Percentiles rank a stretch among this genome's conserved stretches.
Conservation (phyloP, 805 yeast genomes). For the Yarrowia sp. region DNA sequence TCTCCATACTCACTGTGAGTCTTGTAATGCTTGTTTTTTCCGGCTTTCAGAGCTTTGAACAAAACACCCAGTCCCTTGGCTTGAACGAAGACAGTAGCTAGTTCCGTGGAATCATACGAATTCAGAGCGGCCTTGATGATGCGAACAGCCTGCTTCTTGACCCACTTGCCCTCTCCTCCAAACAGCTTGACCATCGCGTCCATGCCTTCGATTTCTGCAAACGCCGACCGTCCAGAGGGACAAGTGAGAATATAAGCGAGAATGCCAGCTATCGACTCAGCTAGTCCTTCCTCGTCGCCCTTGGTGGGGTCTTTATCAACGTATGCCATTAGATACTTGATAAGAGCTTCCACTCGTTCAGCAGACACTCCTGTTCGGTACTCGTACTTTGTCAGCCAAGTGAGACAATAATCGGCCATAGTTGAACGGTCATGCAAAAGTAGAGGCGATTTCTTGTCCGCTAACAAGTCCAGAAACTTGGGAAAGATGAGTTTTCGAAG, state of each 20-base stretch:
- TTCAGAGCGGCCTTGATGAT: constrained; percentile 3
- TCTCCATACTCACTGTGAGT: neutral
- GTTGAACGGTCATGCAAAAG: constrained; percentile 19
- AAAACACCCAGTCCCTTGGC: constrained; percentile 24
- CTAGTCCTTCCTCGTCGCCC: constrained; percentile 28
- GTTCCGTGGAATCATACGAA: constrained; percentile 11
- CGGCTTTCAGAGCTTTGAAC: constrained; percentile 18
- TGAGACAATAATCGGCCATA: constrained; percentile 12
- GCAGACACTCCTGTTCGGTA: constrained; percentile 8
- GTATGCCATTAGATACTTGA: constrained; percentile 2
- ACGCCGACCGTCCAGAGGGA: constrained; percentile 20
- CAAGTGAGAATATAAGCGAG: neutral
- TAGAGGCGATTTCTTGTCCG: constrained; percentile 5
- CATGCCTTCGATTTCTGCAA: constrained; percentile 25
- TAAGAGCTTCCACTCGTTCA: neutral
- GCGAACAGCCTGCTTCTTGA: constrained; percentile 2
- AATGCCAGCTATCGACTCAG: neutral
- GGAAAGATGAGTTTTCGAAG: constrained; percentile 2
- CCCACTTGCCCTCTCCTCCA: constrained; percentile 31
- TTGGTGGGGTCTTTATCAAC: constrained; percentile 14
- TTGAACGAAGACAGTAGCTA: constrained; percentile 28
- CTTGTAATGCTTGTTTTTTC: constrained; percentile 27
- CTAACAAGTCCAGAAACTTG: constrained; percentile 4
- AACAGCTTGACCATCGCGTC: constrained; percentile 23
- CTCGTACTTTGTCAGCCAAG: constrained; percentile 22